Conservation (phyloP, 2,329 filamentous ascomycete genomes). For the Colletotrichum incanum region DNA sequence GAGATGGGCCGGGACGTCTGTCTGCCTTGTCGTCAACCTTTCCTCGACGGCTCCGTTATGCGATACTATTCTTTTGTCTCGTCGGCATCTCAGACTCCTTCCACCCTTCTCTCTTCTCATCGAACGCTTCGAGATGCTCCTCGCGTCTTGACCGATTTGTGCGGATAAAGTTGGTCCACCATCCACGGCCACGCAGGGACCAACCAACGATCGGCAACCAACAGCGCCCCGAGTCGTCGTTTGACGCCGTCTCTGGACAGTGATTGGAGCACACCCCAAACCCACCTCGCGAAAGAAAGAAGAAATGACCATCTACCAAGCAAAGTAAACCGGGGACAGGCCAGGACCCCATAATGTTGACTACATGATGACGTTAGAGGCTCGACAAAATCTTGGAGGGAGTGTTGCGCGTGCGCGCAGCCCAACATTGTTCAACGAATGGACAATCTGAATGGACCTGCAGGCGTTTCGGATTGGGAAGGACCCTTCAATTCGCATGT, state of each 20-base stretch:
- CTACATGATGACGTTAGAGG: conserved; percentile 40
- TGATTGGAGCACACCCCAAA: background rate
- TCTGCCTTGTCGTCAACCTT: background rate
- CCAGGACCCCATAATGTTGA: conserved; percentile 22
- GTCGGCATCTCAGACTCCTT: background rate
- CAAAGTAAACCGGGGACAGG: background rate
- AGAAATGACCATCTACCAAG: background rate
- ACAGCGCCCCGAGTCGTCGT: background rate
- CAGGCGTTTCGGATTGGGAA: background rate
- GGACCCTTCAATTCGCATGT: background rate
- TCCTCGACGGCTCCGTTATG: background rate
- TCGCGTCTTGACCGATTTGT: background rate
- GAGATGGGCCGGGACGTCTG: background rate
- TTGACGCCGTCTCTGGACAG: background rate
- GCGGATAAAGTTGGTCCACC: background rate
- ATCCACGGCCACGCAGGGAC: background rate
- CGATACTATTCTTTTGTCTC: too few relatives aligned
- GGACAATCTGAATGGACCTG: background rate
- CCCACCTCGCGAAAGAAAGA: background rate
- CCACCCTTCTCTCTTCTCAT: too few relatives aligned
- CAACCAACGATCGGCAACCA: conserved; percentile 17
- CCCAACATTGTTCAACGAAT: background rate
- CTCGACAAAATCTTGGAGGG: conserved; percentile 4
- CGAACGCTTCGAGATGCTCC: background rate
- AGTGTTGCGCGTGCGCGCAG: background rate